Conservation (phyloP, 176 grass and related monocot species). For the Elaeis guineensis region DNA sequence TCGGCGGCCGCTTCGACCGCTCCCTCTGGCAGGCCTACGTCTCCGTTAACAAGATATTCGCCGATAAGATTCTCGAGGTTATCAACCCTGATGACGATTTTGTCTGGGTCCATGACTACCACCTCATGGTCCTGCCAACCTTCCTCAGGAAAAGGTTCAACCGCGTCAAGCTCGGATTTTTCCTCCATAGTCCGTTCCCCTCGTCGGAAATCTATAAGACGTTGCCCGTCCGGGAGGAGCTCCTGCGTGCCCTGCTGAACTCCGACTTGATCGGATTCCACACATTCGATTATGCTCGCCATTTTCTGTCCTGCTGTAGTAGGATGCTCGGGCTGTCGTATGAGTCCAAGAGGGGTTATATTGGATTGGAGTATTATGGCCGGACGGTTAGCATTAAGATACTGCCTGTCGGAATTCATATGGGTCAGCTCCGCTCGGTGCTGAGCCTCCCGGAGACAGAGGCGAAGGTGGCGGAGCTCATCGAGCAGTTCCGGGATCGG, state of each 20-base stretch:
- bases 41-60: constrained; percentile 88
- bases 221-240: constrained; percentile 92
- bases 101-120: constrained; percentile 97
- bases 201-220: constrained; percentile 96
- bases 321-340: constrained; percentile 97
- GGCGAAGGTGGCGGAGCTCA: constrained; percentile 56
- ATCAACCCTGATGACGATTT: constrained; percentile 98
- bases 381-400: constrained; percentile 97
- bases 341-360: constrained; percentile 93
- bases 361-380: constrained; percentile 95
- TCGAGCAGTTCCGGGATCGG: constrained; percentile 50
- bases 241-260: constrained; percentile 83
- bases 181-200: constrained; percentile 95
- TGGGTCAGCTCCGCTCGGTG: constrained; percentile 68
- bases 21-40: constrained; percentile 82
- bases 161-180: constrained; percentile 93
- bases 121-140: constrained; percentile 94
- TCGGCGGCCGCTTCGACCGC: constrained; percentile 69
- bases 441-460: constrained; percentile 62
- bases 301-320: constrained; percentile 97
- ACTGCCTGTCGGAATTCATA: constrained; percentile 91
- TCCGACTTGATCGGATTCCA: constrained; percentile 98
- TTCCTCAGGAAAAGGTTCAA: constrained; percentile 94
- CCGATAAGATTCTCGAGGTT: constrained; percentile 78
- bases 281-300: constrained; percentile 93